phyloP scores from a whole-genome alignment of 352 stramenopile species.

The Phytophthora agathidicida region DNA sequence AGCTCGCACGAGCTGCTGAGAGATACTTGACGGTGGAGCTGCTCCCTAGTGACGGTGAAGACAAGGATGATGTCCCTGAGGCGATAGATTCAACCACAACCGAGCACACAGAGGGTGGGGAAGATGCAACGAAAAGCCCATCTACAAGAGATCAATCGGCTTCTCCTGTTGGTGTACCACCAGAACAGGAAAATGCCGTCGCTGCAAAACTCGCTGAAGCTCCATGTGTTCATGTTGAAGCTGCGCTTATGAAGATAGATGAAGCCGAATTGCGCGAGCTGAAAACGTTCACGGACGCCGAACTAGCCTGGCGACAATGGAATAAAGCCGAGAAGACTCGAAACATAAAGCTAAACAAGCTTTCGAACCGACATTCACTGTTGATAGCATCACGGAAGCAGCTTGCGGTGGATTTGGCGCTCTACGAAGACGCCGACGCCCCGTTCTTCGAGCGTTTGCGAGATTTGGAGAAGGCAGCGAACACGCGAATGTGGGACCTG shows the following conservation, averaged over 20 bases:
- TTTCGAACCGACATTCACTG: conserved; percentile 21
- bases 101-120: neutral
- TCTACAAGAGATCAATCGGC: neutral
- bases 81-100: neutral
- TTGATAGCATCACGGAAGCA: conserved; percentile 40
- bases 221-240: conserved; percentile 9
- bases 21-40: conserved; percentile 39
- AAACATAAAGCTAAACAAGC: conserved; percentile 42
- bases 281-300: conserved; percentile 48
- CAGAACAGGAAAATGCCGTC: neutral
- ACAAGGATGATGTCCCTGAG: neutral
- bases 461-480: conserved; percentile 49
- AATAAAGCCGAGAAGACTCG: conserved; percentile 47
- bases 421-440: conserved; percentile 48
- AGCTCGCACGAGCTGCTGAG: conserved; percentile 43
- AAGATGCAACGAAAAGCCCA: neutral
- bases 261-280: conserved; percentile 57
- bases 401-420: conserved; percentile 49
- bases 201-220: neutral
- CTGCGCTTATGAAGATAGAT: conserved; percentile 32
- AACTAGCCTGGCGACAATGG: conserved; percentile 56
- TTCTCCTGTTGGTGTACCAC: neutral
- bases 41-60: conserved; percentile 20
- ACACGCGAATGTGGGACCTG: conserved; percentile 54
- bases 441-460: conserved; percentile 55